A percentile compares a stretch with the other conserved stretches of the same genome.
These are phyloP conservation scores for Plasmodium vinckei DNA, from an alignment of 169 alveolate species.

Conservation along the genomic window DNA sequence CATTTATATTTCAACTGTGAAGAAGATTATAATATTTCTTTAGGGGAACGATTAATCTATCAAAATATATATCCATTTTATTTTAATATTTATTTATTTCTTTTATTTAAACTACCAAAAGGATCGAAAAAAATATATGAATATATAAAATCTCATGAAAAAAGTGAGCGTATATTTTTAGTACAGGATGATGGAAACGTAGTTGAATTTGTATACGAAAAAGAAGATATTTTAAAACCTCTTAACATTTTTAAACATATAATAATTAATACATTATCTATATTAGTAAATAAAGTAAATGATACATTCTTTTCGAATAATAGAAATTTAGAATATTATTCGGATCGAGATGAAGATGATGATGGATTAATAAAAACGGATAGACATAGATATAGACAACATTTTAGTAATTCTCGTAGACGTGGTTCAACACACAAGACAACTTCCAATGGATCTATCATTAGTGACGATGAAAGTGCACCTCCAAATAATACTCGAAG, in stretches of 20 bases:
- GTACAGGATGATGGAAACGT: conserved; percentile 56
- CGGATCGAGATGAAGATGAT: background rate
- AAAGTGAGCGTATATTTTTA: conserved; percentile 48
- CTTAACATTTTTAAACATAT: conserved; percentile 25
- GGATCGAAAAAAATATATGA: background rate
- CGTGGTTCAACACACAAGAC: background rate
- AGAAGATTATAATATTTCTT: conserved; percentile 44
- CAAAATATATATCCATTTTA: conserved; percentile 66
- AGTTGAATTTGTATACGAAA: conserved; percentile 53
- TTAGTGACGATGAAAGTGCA: background rate
- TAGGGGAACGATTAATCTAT: conserved; percentile 31
- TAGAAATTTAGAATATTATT: background rate
- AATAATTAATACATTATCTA: background rate
- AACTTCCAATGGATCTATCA: background rate
- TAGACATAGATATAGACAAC: too few relatives aligned
- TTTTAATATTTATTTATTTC: conserved; percentile 53
- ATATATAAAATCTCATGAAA: conserved; percentile 32
- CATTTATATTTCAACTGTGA: conserved; percentile 75
- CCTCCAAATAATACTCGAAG: background rate
- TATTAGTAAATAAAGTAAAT: conserved; percentile 26
- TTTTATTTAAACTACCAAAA: conserved; percentile 34
- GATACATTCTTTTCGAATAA: conserved; percentile 16
- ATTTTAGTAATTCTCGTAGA: too few relatives aligned
- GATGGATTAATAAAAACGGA: background rate
- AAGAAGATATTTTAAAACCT: conserved; percentile 27